Base-by-base conservation (phyloP, 2,329 filamentous ascomycete genomes). In the Sclerotinia minor region DNA sequence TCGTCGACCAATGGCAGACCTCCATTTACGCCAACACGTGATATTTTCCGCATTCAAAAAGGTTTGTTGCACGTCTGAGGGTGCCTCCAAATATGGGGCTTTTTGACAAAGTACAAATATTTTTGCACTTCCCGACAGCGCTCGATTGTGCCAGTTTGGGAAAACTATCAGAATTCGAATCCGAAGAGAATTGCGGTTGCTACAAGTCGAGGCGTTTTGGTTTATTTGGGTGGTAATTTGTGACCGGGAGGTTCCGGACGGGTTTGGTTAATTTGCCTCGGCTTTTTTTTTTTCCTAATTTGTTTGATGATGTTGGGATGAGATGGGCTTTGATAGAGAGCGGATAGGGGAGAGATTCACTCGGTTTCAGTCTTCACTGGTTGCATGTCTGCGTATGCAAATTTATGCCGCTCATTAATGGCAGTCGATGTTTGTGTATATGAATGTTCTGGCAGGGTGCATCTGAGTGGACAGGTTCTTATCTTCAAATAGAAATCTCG, bases 51-150 rank as follows among this genome's bases (percentile, higher is more conserved):
- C 21, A 8, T 24, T n/a, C n/a, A 52, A 38, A 50, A 24, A 2
- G 15, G 21, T 38, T 63, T 38, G 59, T 63, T 63, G 59, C 45
- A 63, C 59, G 32, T 41, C 59, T 61, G n/a, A 26, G 45, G 45
- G 54, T 41, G 35, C 54, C 24, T 57, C 32, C 44, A 49, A 49
- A 35, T 26, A 38, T 9, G 29, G n/a, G 29, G 32, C n/a, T 50
- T 50, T 38, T 63, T 50, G 3, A 19, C 4, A 49, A 50, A 49
- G 47, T 49, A 35, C 0, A 63, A 50, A 24, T 5, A 13, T 41
- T 58, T 9, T 63, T 13, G 15, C 29, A 63, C n/a, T 3, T 19
- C 26, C 41, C 29, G 45, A 63, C 26, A 63, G 59, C 45, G 50
- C 59, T 50, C 45, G 38, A 50, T 50, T 26, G 59, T 32, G 59